Percentiles rank a stretch among this genome's conserved stretches.
phyloP scores from a whole-genome alignment of 129 eudicot genomes.

The Escallonia herrerae region DNA sequence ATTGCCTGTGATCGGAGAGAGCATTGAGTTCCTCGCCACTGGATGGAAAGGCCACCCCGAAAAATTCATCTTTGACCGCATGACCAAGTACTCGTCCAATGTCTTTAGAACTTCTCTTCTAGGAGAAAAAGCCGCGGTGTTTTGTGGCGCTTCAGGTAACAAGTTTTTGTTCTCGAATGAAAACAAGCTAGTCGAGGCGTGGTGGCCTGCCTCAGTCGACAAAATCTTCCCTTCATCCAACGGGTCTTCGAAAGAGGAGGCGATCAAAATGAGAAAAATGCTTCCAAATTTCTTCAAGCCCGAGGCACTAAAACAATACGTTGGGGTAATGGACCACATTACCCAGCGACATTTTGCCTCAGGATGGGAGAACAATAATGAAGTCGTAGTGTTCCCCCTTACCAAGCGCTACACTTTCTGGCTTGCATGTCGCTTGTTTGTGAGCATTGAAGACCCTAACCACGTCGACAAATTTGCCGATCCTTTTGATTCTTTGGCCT shows the following conservation, averaged over 20 bases:
- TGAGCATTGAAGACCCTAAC: background rate
- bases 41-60: conserved; percentile 84
- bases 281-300: background rate
- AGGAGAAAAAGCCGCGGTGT: conserved; percentile 51
- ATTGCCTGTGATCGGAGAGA: conserved; percentile 78
- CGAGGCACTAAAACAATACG: background rate
- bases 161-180: conserved; percentile 79
- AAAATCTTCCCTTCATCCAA: conserved; percentile 77
- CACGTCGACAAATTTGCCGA: background rate
- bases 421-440: background rate
- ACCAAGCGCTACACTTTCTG: background rate
- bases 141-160: conserved; percentile 67
- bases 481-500: background rate
- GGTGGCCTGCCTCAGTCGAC: conserved; percentile 87
- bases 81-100: conserved; percentile 48
- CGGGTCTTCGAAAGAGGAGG: background rate
- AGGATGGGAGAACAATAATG: background rate
- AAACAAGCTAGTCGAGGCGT: conserved; percentile 67
- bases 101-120: conserved; percentile 64
- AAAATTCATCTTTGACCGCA: conserved; percentile 68
- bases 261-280: background rate
- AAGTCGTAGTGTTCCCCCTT: background rate
- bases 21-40: conserved; percentile 58
- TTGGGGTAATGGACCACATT: background rate
- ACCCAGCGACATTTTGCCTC: background rate